Evolutionary conservation across 2,329 filamentous ascomycete species (phyloP), one percentile per base, ranked within the genome.

Genomic region (Coniochaeta sp.): DNA sequence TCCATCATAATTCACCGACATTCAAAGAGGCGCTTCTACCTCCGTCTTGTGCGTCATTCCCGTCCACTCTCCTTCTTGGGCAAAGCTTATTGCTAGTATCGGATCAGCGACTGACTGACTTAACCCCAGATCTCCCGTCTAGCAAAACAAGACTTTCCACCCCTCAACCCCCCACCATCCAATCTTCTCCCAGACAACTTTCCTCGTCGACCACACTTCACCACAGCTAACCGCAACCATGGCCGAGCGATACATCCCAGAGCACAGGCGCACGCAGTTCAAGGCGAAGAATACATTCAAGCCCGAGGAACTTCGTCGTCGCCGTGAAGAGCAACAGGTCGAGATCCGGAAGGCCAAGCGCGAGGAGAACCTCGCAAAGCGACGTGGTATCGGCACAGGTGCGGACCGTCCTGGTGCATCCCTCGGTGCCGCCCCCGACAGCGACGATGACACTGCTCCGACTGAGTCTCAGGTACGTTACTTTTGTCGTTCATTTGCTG

Each of bases 271-370:
- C 69, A 96, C 90, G 60, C 91, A 96, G 78, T 99, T 96, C 86
- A 99, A 99, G 87, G 94, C 94, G 52, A 96, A 96, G 83, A 92
- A 89, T 75, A 90, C 90, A 66, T 97, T 99, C 82, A 96, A 96
- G 84, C 92, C 92, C 64, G 94, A 99, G 71, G 94, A 99, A 78
- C 86, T 99, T 60, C 90, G 94, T 70, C 91, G 94, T 67, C 94
- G 94, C 69, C 94, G 94, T 69, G 94, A 99, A 72, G 94, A 99
- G 76, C 91, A 96, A 74, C 94, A 97, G 77, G 94, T 99, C 60
- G 94, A 99, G 78, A 99, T 99, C 68, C 87, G 94, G 70, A 96
- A 95, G 78, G 89, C 91, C 59, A 97, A 97, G 84, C 86, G 94
- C 69, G 94, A 99, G 76, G 94, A 99, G 78, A 97, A 96, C 76